Evolutionary conservation across 495 filamentous ascomycete genomes (phyloP), one percentile per base, ranked within the genome.

Genomic region (Neurospora africana): DNA sequence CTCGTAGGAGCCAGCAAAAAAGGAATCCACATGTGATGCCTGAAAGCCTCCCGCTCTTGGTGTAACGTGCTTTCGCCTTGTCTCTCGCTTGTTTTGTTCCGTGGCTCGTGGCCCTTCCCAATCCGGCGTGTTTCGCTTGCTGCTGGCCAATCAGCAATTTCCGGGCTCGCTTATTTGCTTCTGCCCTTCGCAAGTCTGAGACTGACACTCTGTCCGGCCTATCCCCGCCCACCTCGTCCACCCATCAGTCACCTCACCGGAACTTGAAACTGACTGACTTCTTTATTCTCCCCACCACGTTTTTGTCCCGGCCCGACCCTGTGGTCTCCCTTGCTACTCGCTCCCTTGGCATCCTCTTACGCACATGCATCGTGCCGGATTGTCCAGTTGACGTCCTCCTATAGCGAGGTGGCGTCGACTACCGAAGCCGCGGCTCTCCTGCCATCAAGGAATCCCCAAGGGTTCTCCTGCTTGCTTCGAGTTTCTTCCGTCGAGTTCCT

Each of bases 71-170:
- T 23, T 67, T 67, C 13, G n/a, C 36, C 23, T n/a, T 30, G 10
- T 17, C n/a, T 53, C 41, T 21, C 13, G 23, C 21, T 53, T 35
- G 38, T 35, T 38, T 23, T 21, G 40, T 67, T 19, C 35, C 21
- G 40, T 11, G 21, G 70, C 23, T 37, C 33, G 30, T 71, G 44
- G 58, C 11, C 23, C 40, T 35, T 33, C 33, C 43, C 43, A 67
- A 69, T 41, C 58, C 67, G 21, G 47, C 37, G 68, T 39, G 69
- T 79, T 81, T 85, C 83, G 83, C 83, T 84, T 83, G 82, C 44
- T 70, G n/a, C 33, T 67, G 71, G 68, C 83, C 83, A 85, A 85
- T 85, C 77, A 84, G 69, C 73, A 78, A 81, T 74, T 79, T 74
- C 61, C 82, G 80, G 81, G 69, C 80, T 85, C 83, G 83, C 83